phyloP scores from a whole-genome alignment of 1,284 basidiomycete genomes.

The Porodaedalea pini region DNA sequence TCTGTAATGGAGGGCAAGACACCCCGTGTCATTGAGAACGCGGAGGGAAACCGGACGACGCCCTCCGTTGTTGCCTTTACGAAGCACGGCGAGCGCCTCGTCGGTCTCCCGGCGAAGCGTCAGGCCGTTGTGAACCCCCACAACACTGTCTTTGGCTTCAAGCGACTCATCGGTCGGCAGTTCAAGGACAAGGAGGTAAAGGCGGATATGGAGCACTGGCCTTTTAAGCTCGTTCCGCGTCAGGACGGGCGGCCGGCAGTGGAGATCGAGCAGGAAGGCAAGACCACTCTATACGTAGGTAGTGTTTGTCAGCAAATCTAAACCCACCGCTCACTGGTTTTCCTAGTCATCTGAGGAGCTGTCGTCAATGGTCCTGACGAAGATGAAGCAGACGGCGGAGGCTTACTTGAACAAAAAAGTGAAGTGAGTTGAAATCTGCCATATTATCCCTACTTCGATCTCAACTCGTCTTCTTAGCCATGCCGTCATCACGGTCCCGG shows the following conservation, averaged over 20 bases:
- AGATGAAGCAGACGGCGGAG: conserved; percentile 96
- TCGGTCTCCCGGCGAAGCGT: conserved; percentile 95
- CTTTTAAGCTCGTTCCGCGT: conserved; percentile 78
- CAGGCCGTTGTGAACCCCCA: conserved; percentile 96
- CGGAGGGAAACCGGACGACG: conserved; percentile 96
- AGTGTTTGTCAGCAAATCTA: conserved; percentile 3
- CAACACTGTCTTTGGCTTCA: conserved; percentile 94
- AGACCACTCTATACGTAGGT: conserved; percentile 65
- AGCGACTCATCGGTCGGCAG: conserved; percentile 94
- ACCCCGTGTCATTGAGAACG: conserved; percentile 94
- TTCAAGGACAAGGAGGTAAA: conserved; percentile 93
- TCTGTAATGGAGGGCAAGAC: conserved; percentile 95
- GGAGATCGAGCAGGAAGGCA: conserved; percentile 76
- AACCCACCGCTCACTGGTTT: conserved; percentile 18
- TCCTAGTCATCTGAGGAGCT: conserved; percentile 73
- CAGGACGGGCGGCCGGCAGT: conserved; percentile 70
- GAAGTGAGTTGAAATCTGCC: conserved; percentile 62
- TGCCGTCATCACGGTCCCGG: conserved; percentile 91
- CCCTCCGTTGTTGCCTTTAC: conserved; percentile 99
- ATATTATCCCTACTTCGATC: conserved; percentile 15
- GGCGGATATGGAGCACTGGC: conserved; percentile 84
- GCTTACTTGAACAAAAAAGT: conserved; percentile 90
- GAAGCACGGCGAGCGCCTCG: conserved; percentile 89
- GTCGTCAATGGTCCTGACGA: conserved; percentile 84
- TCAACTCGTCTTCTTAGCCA: conserved; percentile 57